phyloP scores from a whole-genome alignment of 2,329 filamentous ascomycete genomes.

The Pezicula neosporulosa region DNA sequence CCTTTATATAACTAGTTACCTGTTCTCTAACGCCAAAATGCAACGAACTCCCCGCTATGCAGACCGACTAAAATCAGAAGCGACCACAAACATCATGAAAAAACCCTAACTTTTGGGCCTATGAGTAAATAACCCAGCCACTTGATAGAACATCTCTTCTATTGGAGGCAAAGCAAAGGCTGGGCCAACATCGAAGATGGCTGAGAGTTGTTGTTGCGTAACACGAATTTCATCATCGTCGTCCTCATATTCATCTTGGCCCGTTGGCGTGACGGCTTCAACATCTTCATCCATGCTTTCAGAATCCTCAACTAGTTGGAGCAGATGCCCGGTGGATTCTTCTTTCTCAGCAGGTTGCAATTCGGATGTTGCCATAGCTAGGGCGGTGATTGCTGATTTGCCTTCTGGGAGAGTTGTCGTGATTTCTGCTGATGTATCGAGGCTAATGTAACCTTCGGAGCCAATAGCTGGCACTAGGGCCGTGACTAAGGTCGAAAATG shows the following conservation, averaged over 20 bases:
- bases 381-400: constrained; percentile 46
- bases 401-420: constrained; percentile 59
- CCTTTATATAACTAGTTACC: neutral
- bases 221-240: constrained; percentile 56
- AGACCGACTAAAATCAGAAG: neutral
- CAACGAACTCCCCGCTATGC: constrained; percentile 1
- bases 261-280: constrained; percentile 30
- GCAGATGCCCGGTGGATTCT: constrained; percentile 14
- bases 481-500: constrained; percentile 56
- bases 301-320: constrained; percentile 21
- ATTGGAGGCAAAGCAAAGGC: constrained; percentile 69
- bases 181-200: constrained; percentile 67
- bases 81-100: neutral
- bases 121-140: constrained; percentile 60
- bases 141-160: constrained; percentile 72
- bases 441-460: constrained; percentile 68
- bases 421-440: constrained; percentile 75
- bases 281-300: constrained; percentile 33
- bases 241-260: constrained; percentile 37
- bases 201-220: constrained; percentile 62
- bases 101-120: constrained; percentile 40
- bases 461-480: constrained; percentile 62
- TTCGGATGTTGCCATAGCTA: constrained; percentile 52
- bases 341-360: constrained; percentile 30
- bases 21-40: neutral